Evolutionary conservation across 768 basidiomycete genomes (phyloP).

Genomic region (Steccherinum ochraceum): DNA sequence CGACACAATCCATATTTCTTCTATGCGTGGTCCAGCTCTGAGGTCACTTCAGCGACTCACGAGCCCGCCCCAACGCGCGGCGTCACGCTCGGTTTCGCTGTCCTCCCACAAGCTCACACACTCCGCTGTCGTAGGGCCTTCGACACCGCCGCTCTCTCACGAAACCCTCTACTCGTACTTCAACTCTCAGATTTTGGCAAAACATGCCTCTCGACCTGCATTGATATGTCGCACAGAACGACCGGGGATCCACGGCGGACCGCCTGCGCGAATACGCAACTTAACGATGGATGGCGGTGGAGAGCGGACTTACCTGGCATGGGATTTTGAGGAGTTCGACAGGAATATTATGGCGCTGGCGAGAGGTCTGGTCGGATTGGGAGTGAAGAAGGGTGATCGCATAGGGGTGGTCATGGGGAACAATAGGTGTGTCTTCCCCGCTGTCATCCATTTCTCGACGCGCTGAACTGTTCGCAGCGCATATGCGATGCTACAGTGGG

Average conservation of each 20-base stretch:
- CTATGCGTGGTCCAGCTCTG: no score
- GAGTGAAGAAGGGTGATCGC: constrained; percentile 69
- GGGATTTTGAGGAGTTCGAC: constrained; percentile 71
- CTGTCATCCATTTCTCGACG: not conserved
- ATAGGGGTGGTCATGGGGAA: constrained; percentile 84
- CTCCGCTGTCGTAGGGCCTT: constrained; percentile 50
- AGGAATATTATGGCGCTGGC: constrained; percentile 60
- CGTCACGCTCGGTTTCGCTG: not conserved
- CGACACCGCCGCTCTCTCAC: constrained; percentile 45
- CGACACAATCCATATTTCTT: no score
- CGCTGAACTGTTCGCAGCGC: constrained; percentile 37
- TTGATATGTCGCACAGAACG: constrained; percentile 59
- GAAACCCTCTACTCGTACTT: constrained; percentile 63
- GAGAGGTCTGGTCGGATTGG: constrained; percentile 60
- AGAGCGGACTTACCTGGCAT: constrained; percentile 48
- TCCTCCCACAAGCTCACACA: constrained; percentile 2
- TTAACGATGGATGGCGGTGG: constrained; percentile 24
- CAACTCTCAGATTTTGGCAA: constrained; percentile 43
- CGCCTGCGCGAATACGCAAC: constrained; percentile 36
- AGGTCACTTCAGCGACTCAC: no score
- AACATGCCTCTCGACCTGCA: constrained; percentile 46
- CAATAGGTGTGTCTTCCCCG: constrained; percentile 48
- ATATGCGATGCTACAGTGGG: constrained; percentile 82
- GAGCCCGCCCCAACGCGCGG: no score
- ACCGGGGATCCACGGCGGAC: constrained; percentile 56